Evolutionary conservation across 2,329 filamentous ascomycete genomes (phyloP).

Genomic region (Pyrenophora graminea): DNA sequence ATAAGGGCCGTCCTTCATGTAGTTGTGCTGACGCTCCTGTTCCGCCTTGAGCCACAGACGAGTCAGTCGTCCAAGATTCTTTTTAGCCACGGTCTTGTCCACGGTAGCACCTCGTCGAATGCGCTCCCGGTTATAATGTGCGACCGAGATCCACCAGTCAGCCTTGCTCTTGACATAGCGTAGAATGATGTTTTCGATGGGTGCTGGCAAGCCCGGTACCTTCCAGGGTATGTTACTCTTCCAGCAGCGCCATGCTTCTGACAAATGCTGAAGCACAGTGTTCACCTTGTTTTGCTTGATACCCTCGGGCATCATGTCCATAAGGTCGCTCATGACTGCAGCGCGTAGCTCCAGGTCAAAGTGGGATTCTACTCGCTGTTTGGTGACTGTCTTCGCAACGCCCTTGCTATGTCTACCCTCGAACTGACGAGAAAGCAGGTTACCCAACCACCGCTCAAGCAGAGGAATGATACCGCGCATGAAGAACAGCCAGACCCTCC

Average conservation of each 20-base stretch:
- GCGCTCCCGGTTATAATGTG: conserved; percentile 97
- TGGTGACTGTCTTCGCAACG: conserved; percentile 97
- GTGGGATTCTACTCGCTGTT: conserved; percentile 97
- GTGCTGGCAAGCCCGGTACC: conserved; percentile 91
- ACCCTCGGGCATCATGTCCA: conserved; percentile 99
- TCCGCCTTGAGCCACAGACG: conserved; percentile 97
- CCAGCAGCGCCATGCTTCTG: conserved; percentile 99
- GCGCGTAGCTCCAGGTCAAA: conserved; percentile 97
- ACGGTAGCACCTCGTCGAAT: conserved; percentile 96
- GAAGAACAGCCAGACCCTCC: conserved; percentile 99
- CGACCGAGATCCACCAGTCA: conserved; percentile 99
- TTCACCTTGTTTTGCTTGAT: conserved; percentile 99
- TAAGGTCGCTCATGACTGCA: conserved; percentile 97
- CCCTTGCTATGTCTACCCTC: conserved; percentile 98
- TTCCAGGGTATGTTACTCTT: conserved; percentile 99
- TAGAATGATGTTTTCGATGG: conserved; percentile 98
- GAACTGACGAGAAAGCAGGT: conserved; percentile 94
- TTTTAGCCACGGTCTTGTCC: conserved; percentile 99
- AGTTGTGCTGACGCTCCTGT: conserved; percentile 98
- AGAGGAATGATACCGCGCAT: conserved; percentile 98
- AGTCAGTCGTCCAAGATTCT: conserved; percentile 93
- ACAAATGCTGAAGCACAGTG: conserved; percentile 93
- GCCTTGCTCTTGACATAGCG: conserved; percentile 99
- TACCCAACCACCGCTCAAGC: conserved; percentile 95
- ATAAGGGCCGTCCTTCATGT: conserved; percentile 98